Evolutionary conservation across 2,329 filamentous ascomycete species (phyloP), one percentile per base, ranked within the genome.

Genomic region (Mycosphaerella sp.): DNA sequence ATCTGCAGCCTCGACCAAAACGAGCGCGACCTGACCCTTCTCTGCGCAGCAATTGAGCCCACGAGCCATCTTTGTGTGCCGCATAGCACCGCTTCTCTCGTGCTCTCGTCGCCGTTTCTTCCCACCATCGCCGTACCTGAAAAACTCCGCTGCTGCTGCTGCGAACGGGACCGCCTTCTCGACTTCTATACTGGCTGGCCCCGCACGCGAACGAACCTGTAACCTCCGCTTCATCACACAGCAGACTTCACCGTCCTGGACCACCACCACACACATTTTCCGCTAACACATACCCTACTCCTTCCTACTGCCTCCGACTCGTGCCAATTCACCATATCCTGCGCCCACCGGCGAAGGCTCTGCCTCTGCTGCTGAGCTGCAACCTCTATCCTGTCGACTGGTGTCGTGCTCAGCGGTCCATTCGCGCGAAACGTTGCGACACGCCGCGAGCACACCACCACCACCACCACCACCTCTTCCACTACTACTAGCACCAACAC

Each of bases 1-100:
- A 29, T 29, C 26, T 29, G 17, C 41, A 21, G 41, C 41, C 14
- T 43, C 41, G 41, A 43, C 10, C 23, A 11, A 59, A 63, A 46
- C 53, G 52, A 54, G 45, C 48, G 50, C 50, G 47, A 39, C 48
- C 52, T 51, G 51, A 49, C 51, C 40, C 32, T 51, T 29, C 43
- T 44, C 59, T 56, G 57, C 57, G 52, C 3, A 3, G 21, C 61
- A 42, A 57, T 43, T 55, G 52, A 54, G 55, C 58, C 62, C 60
- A 61, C 62, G 60, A 62, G 56, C 56, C 57, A 51, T 49, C 50
- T 38, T 45, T 32, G 43, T 50, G 50, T 54, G 53, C 53, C 44
- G 48, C 51, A 45, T 54, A 45, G 43, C 43, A 44, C 46, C 51
- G 48, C 46, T 56, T 51, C 50, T 54, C 46, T 55, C 54, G 55